Percentiles rank a stretch among this genome's conserved stretches.
Conservation (phyloP, 2,329 filamentous ascomycete genomes). For the Alternaria postmessia region DNA sequence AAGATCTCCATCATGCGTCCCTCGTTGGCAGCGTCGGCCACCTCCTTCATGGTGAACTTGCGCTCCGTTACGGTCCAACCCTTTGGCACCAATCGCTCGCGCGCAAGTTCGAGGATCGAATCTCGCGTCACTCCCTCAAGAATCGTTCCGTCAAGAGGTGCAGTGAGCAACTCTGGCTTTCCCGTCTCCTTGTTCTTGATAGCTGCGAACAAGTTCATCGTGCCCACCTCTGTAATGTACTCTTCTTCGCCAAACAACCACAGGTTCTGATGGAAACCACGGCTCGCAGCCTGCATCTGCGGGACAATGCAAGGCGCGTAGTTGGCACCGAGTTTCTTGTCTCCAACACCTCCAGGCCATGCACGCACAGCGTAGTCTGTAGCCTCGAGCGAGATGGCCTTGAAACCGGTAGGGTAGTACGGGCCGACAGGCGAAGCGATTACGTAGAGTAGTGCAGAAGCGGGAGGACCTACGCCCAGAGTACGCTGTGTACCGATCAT, state of each 20-base stretch:
- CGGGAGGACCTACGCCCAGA: conserved; percentile 89
- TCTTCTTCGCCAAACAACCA: conserved; percentile 98
- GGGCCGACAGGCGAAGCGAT: conserved; percentile 97
- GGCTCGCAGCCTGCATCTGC: conserved; percentile 87
- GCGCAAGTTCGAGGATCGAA: conserved; percentile 84
- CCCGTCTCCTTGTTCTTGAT: conserved; percentile 86
- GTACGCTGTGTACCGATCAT: conserved; percentile 98
- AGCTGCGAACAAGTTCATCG: conserved; percentile 97
- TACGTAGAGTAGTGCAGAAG: conserved; percentile 89
- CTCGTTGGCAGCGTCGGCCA: conserved; percentile 81
- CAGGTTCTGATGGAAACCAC: conserved; percentile 96
- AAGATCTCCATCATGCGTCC: conserved; percentile 92
- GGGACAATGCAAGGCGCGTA: conserved; percentile 99
- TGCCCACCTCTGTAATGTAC: conserved; percentile 95
- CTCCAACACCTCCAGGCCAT: conserved; percentile 96
- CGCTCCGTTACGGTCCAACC: conserved; percentile 90
- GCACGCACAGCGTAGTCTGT: conserved; percentile 96
- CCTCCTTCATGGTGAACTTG: conserved; percentile 89
- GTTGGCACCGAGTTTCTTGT: conserved; percentile 98
- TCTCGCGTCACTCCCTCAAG: conserved; percentile 94
- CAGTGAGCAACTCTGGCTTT: conserved; percentile 91
- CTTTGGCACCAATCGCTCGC: conserved; percentile 81
- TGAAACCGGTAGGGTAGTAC: conserved; percentile 98
- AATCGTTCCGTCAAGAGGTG: conserved; percentile 94
- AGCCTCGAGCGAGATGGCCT: conserved; percentile 92